Conservation (phyloP, 768 basidiomycete genomes). For the Psilocybe tampanensis region DNA sequence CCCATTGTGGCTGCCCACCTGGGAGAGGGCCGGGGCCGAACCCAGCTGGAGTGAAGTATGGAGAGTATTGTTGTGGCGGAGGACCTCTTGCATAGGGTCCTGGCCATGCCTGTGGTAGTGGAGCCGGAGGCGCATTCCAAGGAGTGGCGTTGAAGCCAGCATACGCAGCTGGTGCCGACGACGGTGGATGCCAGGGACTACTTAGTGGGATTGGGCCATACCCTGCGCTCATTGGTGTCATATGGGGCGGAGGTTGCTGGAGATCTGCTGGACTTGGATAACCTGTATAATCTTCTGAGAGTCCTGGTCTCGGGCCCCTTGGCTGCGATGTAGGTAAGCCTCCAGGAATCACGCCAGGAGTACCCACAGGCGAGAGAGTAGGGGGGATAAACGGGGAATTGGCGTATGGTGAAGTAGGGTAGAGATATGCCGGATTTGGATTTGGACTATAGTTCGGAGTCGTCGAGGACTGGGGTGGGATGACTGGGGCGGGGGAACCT, state of each 20-base stretch:
- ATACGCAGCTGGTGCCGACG: slow-evolving; percentile 19
- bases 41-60: not conserved
- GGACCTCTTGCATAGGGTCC: not conserved
- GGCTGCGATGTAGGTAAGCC: slow-evolving; percentile 6
- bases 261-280: slow-evolving; percentile 26
- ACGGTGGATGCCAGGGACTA: slow-evolving; percentile 16
- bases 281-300: slow-evolving; percentile 33
- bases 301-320: slow-evolving; percentile 12
- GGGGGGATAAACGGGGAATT: slow-evolving; percentile 10
- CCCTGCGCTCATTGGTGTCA: slow-evolving; percentile 8
- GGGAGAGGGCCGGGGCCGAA: slow-evolving; percentile 1
- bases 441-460: slow-evolving; percentile 25
- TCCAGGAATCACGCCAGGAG: slow-evolving; percentile 4
- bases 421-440: slow-evolving; percentile 19
- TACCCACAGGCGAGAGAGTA: not conserved
- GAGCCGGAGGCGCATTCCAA: slow-evolving; percentile 1
- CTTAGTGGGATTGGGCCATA: slow-evolving; percentile 5
- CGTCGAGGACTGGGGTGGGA: slow-evolving; percentile 19
- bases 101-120: slow-evolving; percentile 1
- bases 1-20: not conserved
- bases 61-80: not conserved
- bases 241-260: slow-evolving; percentile 13
- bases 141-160: slow-evolving; percentile 18
- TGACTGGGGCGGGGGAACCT: slow-evolving; percentile 29
- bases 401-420: slow-evolving; percentile 10